phyloP scores from a whole-genome alignment of 805 yeast species.

The Kazachstania viticola region DNA sequence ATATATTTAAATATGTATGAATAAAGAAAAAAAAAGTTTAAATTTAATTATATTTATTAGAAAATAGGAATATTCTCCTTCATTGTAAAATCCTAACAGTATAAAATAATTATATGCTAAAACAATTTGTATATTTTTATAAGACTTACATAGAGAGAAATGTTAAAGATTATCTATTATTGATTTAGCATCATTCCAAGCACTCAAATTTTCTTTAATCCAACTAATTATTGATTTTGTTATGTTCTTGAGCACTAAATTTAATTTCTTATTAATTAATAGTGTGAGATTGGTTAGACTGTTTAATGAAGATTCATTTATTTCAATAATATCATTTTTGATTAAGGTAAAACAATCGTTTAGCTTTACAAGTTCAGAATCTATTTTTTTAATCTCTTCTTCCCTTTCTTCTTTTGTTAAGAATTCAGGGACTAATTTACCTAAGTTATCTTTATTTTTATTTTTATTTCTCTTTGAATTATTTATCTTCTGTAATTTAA shows the following conservation, averaged over 20 bases:
- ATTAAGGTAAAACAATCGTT: slow-evolving; percentile 31
- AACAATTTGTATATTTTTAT: too few species aligned
- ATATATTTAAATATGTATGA: too few species aligned
- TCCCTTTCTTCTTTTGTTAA: slow-evolving; percentile 28
- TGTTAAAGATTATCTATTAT: slow-evolving; percentile 6
- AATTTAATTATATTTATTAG: too few species aligned
- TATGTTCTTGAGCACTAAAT: slow-evolving; percentile 21
- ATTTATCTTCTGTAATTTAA: neutral
- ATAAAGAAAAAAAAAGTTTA: too few species aligned
- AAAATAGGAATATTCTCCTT: too few species aligned
- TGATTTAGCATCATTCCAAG: slow-evolving; percentile 30
- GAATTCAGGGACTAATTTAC: slow-evolving; percentile 20
- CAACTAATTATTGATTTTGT: slow-evolving; percentile 27
- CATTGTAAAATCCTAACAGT: too few species aligned
- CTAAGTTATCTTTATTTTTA: neutral
- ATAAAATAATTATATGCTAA: too few species aligned
- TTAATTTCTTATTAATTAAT: slow-evolving; percentile 23
- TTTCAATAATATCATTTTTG: slow-evolving; percentile 27
- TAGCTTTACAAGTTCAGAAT: slow-evolving; percentile 28
- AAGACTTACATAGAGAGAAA: too few species aligned
- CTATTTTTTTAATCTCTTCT: slow-evolving; percentile 27
- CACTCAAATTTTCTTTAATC: slow-evolving; percentile 28
- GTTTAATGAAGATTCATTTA: slow-evolving; percentile 23
- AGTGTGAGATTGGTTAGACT: slow-evolving; percentile 21
- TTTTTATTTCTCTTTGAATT: neutral